A percentile compares a stretch with the other conserved stretches of the same genome.
Conservation (phyloP, 2,329 filamentous ascomycete species). For the Exserohilum rostratum region DNA sequence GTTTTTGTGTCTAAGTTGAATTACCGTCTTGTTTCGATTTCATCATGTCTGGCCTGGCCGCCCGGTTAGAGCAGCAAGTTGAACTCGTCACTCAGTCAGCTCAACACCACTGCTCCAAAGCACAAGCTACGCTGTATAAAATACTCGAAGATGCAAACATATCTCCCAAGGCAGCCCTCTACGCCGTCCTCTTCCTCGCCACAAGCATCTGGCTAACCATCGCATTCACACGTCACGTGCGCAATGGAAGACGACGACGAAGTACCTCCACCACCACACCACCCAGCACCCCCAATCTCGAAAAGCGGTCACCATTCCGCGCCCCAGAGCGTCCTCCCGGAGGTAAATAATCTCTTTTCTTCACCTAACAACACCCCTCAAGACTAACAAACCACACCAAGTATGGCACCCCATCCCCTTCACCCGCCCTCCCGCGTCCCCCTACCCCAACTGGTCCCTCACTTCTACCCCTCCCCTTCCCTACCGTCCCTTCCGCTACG, state of each 20-base stretch:
- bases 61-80: slow-evolving; percentile 21
- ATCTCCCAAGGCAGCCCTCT: slow-evolving; percentile 31
- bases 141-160: slow-evolving; percentile 8
- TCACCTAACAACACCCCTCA: not conserved
- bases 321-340: slow-evolving; percentile 52
- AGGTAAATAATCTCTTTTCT: slow-evolving; percentile 45
- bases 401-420: slow-evolving; percentile 49
- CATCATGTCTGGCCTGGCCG: slow-evolving; percentile 15
- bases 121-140: slow-evolving; percentile 8
- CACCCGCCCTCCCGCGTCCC: slow-evolving; percentile 62
- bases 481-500: slow-evolving; percentile 79
- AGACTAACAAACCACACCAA: not conserved
- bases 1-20: not conserved
- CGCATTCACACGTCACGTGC: slow-evolving; percentile 36
- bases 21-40: not conserved
- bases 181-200: slow-evolving; percentile 40
- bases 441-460: slow-evolving; percentile 73
- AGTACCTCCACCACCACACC: not conserved
- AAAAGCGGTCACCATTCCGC: slow-evolving; percentile 51
- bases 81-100: slow-evolving; percentile 26
- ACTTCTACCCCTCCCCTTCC: slow-evolving; percentile 73
- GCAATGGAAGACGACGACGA: slow-evolving; percentile 15
- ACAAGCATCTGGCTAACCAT: slow-evolving; percentile 40
- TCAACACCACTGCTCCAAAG: slow-evolving; percentile 20
- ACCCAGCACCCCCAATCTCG: slow-evolving; percentile 52